Base-by-base conservation (phyloP, 208 protist genomes). In the Wallacemonas rigidus region DNA sequence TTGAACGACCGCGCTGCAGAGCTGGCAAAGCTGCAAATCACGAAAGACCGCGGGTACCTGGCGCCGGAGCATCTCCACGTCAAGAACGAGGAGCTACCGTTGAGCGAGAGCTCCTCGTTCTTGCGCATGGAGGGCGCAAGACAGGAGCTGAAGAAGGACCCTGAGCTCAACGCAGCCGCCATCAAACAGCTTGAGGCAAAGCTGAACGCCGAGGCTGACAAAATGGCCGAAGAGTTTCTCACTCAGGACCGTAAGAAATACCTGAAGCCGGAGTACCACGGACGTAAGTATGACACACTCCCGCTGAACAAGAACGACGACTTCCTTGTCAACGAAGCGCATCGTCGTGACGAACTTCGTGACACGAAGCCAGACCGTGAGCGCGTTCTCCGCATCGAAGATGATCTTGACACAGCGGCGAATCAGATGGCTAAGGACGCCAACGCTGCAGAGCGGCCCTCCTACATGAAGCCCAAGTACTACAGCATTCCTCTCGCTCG, bases 1-100 rank as follows among this genome's bases (percentile, higher is more conserved):
- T 72, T 93, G 50, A 82, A 85, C 69, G 77, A 74, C 36, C 74
- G 77, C 1, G 86, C 83, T 7, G 75, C 79, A 53, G 76, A 80
- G 58, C 75, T 93, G 6, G 88, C 88, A 38, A 53, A 63, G 14
- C 53, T 67, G 44, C 41, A 77, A 44, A 71, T 86, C 39, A 74
- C 71, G 40, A 55, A 55, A 1, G 76, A 92, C 54, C 83, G 86
- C 11, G 76, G 75, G 50, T 86, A 83, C 62, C 70, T 88, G 15
- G 56, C 73, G n/a, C 74, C 79, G 2, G 79, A 76, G 55, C 71
- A 82, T 26, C 69, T 85, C 11, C 79, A 81, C 64, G 79, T 90
- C 8, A 68, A 73, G 3, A 75, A 79, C 35, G 62, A 76, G 3
- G 83, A 89, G 56, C 72, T 93, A 17, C 85, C 82, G n/a, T 72